Conservation (phyloP, 495 filamentous ascomycete genomes). For the Penicillium crystallinum region DNA sequence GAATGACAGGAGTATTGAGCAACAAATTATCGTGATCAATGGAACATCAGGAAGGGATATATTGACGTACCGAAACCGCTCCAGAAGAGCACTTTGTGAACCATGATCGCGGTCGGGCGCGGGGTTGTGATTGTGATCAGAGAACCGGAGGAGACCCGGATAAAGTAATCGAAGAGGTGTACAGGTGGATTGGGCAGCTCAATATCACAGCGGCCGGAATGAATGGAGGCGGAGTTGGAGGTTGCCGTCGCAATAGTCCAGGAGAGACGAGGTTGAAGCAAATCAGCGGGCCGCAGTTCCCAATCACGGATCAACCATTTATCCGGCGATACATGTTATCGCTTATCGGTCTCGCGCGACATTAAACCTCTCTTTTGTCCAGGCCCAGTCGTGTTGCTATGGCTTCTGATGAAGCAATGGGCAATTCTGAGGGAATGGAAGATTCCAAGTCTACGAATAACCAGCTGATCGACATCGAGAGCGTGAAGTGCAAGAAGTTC, state of each 20-base stretch:
- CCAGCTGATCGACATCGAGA: conserved; percentile 30
- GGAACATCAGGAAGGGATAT: not conserved
- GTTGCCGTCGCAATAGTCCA: conserved; percentile 20
- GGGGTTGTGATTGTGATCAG: conserved; percentile 13
- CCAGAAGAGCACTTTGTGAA: conserved; percentile 92
- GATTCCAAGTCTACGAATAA: conserved; percentile 25
- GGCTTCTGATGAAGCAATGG: conserved; percentile 32
- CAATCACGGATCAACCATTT: conserved; percentile 33
- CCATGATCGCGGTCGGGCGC: conserved; percentile 36
- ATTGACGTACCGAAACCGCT: conserved; percentile 79
- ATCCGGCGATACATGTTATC: conserved; percentile 20
- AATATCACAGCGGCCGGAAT: conserved; percentile 16
- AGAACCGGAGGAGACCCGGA: conserved; percentile 7
- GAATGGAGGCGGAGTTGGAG: conserved; percentile 16
- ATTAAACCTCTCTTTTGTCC: conserved; percentile 4
- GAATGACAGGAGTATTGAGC: not conserved
- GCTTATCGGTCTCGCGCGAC: conserved; percentile 24
- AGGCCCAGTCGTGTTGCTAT: not conserved
- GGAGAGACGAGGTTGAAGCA: conserved; percentile 33
- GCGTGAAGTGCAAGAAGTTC: conserved; percentile 58
- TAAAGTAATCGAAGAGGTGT: not conserved
- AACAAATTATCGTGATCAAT: not conserved
- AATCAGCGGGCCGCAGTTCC: conserved; percentile 40
- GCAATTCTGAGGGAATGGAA: conserved; percentile 34
- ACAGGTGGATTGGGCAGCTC: conserved; percentile 9